Evolutionary conservation across 768 basidiomycete genomes (phyloP).

Genomic region (Mycena pura): DNA sequence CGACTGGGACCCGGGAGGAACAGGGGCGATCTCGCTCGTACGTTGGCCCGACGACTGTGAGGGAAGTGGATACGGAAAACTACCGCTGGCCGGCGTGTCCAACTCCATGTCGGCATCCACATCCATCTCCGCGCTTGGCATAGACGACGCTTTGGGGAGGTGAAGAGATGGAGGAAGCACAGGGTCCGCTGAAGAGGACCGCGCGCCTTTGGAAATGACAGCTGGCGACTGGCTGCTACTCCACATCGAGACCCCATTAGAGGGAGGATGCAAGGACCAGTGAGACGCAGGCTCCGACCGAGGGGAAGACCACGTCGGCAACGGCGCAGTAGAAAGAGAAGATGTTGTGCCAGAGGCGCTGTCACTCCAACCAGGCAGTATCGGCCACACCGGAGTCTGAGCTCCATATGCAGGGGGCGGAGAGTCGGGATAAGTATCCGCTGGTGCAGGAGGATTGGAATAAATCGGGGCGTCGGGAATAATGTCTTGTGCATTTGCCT

Average conservation of each 20-base stretch:
- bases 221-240: too few relatives aligned
- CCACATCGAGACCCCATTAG: not conserved
- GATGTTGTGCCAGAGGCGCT: not conserved
- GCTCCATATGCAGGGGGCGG: not conserved
- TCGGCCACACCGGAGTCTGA: not conserved
- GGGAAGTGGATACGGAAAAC: not conserved
- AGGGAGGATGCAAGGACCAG: not conserved
- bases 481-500: not conserved
- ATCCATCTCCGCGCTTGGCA: not conserved
- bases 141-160: not conserved
- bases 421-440: not conserved
- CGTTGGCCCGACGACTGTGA: not conserved
- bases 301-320: not conserved
- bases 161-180: not conserved
- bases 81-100: conserved; percentile 31
- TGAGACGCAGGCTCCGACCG: not conserved
- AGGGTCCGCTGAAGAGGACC: not conserved
- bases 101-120: conserved; percentile 39
- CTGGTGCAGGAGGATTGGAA: not conserved
- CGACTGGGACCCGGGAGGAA: conserved; percentile 13
- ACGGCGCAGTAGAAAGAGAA: not conserved
- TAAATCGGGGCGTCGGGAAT: not conserved
- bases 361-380: not conserved
- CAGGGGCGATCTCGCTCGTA: not conserved
- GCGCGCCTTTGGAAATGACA: too few relatives aligned